Conservation (phyloP, 306 rosid genomes). For the Argentina anserina region DNA sequence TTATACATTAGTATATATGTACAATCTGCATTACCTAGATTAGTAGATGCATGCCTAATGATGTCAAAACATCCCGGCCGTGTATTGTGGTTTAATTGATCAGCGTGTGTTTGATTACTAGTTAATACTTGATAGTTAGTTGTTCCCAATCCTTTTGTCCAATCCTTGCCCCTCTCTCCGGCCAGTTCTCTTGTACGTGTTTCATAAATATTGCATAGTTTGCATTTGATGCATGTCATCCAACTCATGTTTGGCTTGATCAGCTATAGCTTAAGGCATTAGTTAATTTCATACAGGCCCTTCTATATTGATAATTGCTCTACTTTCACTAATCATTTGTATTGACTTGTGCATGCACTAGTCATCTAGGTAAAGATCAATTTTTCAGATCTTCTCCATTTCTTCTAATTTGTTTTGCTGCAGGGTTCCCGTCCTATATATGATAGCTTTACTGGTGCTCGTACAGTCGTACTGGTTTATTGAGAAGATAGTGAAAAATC, state of each 20-base stretch:
- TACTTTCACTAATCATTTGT: background rate
- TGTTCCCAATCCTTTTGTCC: background rate
- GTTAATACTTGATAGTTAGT: background rate
- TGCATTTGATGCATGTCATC: background rate
- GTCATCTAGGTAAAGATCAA: background rate
- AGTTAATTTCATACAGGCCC: background rate
- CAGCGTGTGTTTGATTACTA: background rate
- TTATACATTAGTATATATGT: background rate
- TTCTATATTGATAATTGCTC: background rate
- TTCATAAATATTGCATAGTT: background rate
- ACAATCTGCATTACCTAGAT: background rate
- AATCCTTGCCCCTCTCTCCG: background rate
- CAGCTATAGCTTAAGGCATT: background rate
- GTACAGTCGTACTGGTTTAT: background rate
- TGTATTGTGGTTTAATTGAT: background rate
- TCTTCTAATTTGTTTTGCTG: background rate
- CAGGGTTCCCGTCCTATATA: no score
- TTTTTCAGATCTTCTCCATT: background rate
- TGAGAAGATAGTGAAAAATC: background rate
- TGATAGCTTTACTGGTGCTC: background rate
- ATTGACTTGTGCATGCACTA: background rate
- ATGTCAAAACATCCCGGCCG: background rate
- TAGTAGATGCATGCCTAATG: background rate
- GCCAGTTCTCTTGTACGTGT: background rate
- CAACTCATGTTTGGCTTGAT: background rate